A percentile compares a stretch with the other conserved stretches of the same genome.
These are phyloP conservation scores for Jackrogersella minutella DNA, from an alignment of 495 filamentous ascomycete species.

Conservation along the genomic window DNA sequence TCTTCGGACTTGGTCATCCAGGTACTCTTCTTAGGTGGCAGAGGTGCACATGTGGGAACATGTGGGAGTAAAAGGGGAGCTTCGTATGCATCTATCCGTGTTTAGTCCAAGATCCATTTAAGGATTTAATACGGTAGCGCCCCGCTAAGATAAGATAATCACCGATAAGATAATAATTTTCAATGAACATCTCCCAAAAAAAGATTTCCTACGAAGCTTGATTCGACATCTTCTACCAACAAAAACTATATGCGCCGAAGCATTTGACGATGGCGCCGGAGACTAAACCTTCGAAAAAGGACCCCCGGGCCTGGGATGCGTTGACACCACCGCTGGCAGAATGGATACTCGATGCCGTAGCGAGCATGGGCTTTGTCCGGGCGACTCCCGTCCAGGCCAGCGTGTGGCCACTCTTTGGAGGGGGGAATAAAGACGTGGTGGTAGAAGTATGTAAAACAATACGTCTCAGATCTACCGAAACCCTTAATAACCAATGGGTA, in stretches of 20 bases:
- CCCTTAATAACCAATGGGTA: constrained; percentile 5
- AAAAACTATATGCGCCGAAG: constrained; percentile 5
- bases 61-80: too few species aligned
- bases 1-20: too few species aligned
- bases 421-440: constrained; percentile 94
- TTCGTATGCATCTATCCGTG: too few species aligned
- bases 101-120: too few species aligned
- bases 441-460: constrained; percentile 66
- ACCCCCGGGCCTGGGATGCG: constrained; percentile 77
- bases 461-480: background rate
- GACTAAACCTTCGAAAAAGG: constrained; percentile 47
- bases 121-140: background rate
- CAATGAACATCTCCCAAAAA: constrained; percentile 2
- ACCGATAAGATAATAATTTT: constrained; percentile 30
- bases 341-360: constrained; percentile 89
- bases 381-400: constrained; percentile 96
- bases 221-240: background rate
- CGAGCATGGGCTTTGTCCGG: constrained; percentile 81
- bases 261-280: constrained; percentile 49
- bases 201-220: constrained; percentile 19
- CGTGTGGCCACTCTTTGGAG: constrained; percentile 78
- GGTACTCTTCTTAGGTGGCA: too few species aligned
- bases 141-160: constrained; percentile 11
- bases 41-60: too few species aligned
- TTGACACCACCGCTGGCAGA: constrained; percentile 80